Conservation (phyloP, 2,329 filamentous ascomycete genomes). For the Teratosphaeriaceae sp. region DNA sequence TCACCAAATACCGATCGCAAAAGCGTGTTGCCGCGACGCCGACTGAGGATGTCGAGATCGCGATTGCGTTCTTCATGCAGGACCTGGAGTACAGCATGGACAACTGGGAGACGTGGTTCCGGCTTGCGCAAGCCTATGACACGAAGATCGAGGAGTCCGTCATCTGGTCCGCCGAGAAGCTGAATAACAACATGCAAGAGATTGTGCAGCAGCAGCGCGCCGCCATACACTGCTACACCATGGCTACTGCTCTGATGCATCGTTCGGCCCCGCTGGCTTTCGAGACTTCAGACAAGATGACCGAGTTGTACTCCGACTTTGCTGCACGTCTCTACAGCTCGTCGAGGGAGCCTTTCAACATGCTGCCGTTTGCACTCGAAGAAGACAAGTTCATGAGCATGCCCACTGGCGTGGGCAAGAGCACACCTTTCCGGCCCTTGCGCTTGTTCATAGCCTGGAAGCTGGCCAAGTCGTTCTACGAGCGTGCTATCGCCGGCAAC, state of each 20-base stretch:
- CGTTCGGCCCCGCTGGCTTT: constrained; percentile 48
- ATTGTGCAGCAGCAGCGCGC: constrained; percentile 69
- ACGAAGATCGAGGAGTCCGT: constrained; percentile 82
- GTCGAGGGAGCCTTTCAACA: constrained; percentile 59
- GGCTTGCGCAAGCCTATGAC: constrained; percentile 79
- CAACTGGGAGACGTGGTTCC: constrained; percentile 87
- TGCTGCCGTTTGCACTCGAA: constrained; percentile 58
- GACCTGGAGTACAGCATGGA: constrained; percentile 77
- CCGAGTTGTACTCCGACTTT: constrained; percentile 63
- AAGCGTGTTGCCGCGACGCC: constrained; percentile 67
- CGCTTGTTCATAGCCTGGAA: constrained; percentile 57
- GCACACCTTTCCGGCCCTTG: constrained; percentile 53
- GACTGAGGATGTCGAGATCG: constrained; percentile 77
- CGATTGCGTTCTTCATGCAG: constrained; percentile 69
- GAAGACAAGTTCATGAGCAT: constrained; percentile 55
- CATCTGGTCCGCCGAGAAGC: constrained; percentile 83
- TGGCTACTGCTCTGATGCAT: constrained; percentile 59
- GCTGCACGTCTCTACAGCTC: constrained; percentile 63
- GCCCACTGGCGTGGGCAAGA: constrained; percentile 46
- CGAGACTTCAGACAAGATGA: constrained; percentile 51
- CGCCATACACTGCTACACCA: constrained; percentile 71
- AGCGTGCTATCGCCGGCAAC: constrained; percentile 50
- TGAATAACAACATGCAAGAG: constrained; percentile 74
- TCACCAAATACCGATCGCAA: constrained; percentile 77
- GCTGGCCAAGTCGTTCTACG: constrained; percentile 56